Percentiles rank a stretch among this genome's conserved stretches.
phyloP scores from a whole-genome alignment of 1,139 yeast genomes.

The Yamadazyma dendronema region DNA sequence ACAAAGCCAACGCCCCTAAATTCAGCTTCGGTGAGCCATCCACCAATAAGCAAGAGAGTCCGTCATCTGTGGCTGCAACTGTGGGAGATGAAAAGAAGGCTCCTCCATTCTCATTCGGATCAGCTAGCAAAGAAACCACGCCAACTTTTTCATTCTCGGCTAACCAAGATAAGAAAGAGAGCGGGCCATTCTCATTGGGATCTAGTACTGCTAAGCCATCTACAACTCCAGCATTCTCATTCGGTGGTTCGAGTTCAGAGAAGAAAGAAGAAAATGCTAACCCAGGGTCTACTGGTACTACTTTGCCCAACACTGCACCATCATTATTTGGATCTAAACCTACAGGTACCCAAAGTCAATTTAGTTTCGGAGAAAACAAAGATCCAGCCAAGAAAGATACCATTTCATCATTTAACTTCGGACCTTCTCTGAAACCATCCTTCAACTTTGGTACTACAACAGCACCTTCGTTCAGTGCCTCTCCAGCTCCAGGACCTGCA shows the following conservation, averaged over 20 bases:
- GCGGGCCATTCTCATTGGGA: not conserved
- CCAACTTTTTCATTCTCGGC: no score
- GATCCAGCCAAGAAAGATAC: slow-evolving; percentile 11
- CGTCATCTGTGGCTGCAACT: slow-evolving; percentile 3
- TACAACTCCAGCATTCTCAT: slow-evolving; percentile 15
- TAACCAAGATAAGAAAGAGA: slow-evolving; percentile 2
- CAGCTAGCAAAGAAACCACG: slow-evolving; percentile 7
- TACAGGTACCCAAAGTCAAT: not conserved
- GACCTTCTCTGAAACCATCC: slow-evolving; percentile 11
- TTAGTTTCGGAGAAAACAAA: slow-evolving; percentile 4
- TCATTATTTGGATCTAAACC: not conserved
- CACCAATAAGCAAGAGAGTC: not conserved
- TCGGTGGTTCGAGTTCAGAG: slow-evolving; percentile 5
- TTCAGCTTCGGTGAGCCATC: slow-evolving; percentile 9
- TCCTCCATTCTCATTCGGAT: slow-evolving; percentile 4
- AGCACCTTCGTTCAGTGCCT: slow-evolving; percentile 6
- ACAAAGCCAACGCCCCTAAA: slow-evolving; percentile 4
- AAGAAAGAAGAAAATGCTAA: not conserved
- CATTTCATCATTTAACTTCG: slow-evolving; percentile 11
- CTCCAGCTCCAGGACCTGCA: not conserved
- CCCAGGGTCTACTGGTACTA: not conserved
- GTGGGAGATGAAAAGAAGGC: slow-evolving; percentile 6
- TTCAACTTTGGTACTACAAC: slow-evolving; percentile 12
- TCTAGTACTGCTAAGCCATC: not conserved
- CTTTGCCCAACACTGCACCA: not conserved